A percentile compares a stretch with the other conserved stretches of the same genome.
phyloP scores from a whole-genome alignment of 2,329 filamentous ascomycete species.

The Aspergillus ochraceoroseus region DNA sequence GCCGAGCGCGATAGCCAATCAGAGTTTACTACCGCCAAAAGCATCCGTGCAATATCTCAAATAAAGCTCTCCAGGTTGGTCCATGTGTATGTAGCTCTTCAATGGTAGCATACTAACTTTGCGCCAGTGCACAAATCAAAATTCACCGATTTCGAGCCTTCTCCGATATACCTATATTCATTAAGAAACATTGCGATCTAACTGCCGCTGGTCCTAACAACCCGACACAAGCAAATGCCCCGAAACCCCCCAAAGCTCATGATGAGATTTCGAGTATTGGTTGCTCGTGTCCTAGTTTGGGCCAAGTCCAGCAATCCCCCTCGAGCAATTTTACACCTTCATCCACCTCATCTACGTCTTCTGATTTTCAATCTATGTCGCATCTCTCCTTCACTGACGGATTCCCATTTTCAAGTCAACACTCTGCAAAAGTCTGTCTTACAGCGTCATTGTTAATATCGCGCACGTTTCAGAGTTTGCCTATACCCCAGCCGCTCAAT shows the following conservation, averaged over 20 bases:
- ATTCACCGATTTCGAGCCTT: conserved; percentile 46
- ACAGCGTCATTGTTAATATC: conserved; percentile 40
- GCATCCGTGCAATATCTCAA: conserved; percentile 40
- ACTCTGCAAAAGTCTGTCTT: conserved; percentile 42
- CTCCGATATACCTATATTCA: conserved; percentile 45
- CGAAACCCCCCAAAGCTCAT: conserved; percentile 15
- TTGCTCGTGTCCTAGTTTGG: conserved; percentile 33
- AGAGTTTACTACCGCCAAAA: conserved; percentile 38
- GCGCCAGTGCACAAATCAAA: conserved; percentile 43
- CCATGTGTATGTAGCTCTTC: background rate
- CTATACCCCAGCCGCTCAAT: conserved; percentile 33
- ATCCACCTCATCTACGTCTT: conserved; percentile 31
- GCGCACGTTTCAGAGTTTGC: conserved; percentile 39
- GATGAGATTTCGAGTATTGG: conserved; percentile 27
- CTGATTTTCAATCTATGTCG: conserved; percentile 28
- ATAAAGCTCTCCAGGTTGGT: conserved; percentile 44
- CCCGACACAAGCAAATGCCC: conserved; percentile 3
- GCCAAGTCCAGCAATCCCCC: conserved; percentile 27
- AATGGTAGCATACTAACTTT: conserved; percentile 9
- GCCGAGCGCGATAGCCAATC: conserved; percentile 26
- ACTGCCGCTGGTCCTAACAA: conserved; percentile 28
- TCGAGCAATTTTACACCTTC: conserved; percentile 34
- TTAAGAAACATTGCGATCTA: conserved; percentile 45
- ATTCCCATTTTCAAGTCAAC: conserved; percentile 41
- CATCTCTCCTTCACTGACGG: conserved; percentile 32